Conservation (phyloP, 176 grass and related monocot genomes). For the Puccinellia tenuiflora region DNA sequence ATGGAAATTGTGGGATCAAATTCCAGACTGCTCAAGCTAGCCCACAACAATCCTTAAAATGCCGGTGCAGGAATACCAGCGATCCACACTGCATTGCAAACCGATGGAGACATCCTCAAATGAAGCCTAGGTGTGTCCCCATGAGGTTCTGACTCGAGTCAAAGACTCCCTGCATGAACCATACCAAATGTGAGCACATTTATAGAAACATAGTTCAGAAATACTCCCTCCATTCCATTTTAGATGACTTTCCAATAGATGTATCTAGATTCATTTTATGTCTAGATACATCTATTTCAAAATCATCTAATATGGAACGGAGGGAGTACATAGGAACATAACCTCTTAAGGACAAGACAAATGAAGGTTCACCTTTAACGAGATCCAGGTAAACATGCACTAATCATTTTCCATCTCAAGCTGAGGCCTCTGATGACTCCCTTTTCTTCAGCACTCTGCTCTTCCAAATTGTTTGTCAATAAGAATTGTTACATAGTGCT, state of each 20-base stretch:
- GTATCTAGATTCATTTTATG: too few relatives aligned
- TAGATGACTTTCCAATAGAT: too few relatives aligned
- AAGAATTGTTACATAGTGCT: conserved; percentile 1
- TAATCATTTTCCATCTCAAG: background rate
- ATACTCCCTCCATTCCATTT: too few relatives aligned
- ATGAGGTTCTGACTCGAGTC: background rate
- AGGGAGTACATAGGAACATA: too few relatives aligned
- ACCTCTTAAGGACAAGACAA: background rate
- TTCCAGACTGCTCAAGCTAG: background rate
- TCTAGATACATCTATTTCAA: too few relatives aligned
- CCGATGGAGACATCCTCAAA: background rate
- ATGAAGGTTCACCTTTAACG: background rate
- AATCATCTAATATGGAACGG: too few relatives aligned
- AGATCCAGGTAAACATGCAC: background rate
- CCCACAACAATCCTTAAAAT: background rate
- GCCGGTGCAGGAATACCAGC: background rate
- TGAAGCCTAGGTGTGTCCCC: background rate
- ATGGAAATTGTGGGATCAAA: conserved; percentile 1
- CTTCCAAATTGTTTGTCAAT: background rate
- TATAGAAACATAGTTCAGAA: conserved; percentile 14
- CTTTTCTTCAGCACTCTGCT: background rate
- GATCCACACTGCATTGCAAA: background rate
- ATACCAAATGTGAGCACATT: conserved; percentile 16
- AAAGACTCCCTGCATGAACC: conserved; percentile 1
- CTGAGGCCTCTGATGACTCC: background rate